Evolutionary conservation across 169 alveolate species (phyloP).

Genomic region (Plasmodium vivax): DNA sequence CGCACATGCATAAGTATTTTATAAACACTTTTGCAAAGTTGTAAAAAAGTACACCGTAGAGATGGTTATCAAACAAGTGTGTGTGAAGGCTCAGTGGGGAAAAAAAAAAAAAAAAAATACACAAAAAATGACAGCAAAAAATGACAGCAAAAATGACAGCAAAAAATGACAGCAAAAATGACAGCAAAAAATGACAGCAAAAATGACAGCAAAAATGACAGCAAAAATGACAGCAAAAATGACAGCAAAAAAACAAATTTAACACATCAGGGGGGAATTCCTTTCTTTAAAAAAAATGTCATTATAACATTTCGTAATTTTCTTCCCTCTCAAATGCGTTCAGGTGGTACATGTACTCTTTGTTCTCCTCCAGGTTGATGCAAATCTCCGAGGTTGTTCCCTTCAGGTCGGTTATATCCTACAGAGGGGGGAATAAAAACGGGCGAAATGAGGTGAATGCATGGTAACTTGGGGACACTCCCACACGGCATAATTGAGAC

Average conservation of each 20-base stretch:
- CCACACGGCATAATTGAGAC: background rate
- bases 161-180: background rate
- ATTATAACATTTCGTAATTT: constrained; percentile 42
- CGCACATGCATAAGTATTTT: background rate
- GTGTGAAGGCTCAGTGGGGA: background rate
- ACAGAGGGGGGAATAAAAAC: background rate
- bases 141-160: background rate
- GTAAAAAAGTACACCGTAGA: background rate
- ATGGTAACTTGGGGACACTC: background rate
- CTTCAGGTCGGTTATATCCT: constrained; percentile 66
- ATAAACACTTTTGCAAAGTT: background rate
- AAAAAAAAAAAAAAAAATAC: background rate
- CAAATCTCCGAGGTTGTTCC: constrained; percentile 72
- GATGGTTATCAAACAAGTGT: background rate
- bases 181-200: background rate
- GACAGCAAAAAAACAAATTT: background rate
- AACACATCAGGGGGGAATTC: constrained; percentile 2
- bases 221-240: background rate
- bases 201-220: background rate
- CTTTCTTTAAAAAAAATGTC: background rate
- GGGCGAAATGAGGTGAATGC: background rate
- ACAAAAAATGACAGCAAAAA: background rate
- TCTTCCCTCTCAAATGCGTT: constrained; percentile 68
- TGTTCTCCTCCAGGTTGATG: constrained; percentile 54
- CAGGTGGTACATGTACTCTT: constrained; percentile 48